Evolutionary conservation across 1,139 yeast species (phyloP).

Genomic region (Lodderomyces oxycetoniae): DNA sequence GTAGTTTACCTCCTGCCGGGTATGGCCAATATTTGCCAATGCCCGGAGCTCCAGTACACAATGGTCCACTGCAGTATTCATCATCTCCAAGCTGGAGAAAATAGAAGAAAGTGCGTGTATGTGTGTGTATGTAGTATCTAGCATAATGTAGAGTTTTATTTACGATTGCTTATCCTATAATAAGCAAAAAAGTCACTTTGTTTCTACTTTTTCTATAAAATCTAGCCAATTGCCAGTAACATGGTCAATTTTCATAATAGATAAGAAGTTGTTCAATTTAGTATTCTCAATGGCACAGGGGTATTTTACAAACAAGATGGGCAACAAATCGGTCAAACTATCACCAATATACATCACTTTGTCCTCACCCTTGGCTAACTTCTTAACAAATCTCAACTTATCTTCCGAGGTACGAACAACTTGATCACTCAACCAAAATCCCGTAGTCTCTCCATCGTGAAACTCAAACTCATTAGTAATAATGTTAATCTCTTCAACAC

Average conservation of each 20-base stretch:
- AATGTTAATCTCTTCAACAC: slow-evolving; percentile 23
- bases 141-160: not conserved
- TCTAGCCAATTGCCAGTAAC: slow-evolving; percentile 13
- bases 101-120: slow-evolving; percentile 10
- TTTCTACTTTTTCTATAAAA: too few species aligned
- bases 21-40: slow-evolving; percentile 35
- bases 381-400: slow-evolving; percentile 32
- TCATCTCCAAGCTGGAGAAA: slow-evolving; percentile 35
- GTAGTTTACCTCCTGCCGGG: slow-evolving; percentile 13
- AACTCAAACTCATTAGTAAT: slow-evolving; percentile 50
- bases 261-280: slow-evolving; percentile 8
- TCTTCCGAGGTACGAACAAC: slow-evolving; percentile 53
- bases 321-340: slow-evolving; percentile 57
- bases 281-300: slow-evolving; percentile 46
- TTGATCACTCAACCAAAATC: slow-evolving; percentile 25
- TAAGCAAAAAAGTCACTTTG: too few species aligned
- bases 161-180: slow-evolving; percentile 1
- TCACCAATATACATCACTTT: slow-evolving; percentile 56
- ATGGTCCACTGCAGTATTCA: slow-evolving; percentile 24
- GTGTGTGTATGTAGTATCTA: not conserved
- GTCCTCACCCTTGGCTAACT: slow-evolving; percentile 1
- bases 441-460: slow-evolving; percentile 28
- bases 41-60: slow-evolving; percentile 21
- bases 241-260: slow-evolving; percentile 5
- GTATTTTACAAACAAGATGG: slow-evolving; percentile 44